phyloP scores from a whole-genome alignment of 169 alveolate species.

The Blepharisma undulans region DNA sequence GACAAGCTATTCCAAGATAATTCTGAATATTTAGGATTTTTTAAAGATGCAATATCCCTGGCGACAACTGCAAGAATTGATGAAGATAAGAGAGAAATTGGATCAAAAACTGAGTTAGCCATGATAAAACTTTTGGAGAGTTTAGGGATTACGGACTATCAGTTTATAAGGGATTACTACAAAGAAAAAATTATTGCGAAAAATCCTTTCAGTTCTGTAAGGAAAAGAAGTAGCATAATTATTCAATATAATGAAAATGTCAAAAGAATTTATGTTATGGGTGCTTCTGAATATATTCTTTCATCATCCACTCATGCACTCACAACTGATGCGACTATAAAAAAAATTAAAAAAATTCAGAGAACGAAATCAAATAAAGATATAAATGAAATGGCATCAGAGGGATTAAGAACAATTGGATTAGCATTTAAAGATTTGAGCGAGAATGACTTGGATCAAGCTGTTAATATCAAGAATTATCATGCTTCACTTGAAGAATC shows the following conservation, averaged over 20 bases:
- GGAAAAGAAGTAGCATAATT: slow-evolving; percentile 66
- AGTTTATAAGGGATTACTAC: neutral
- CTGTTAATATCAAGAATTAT: slow-evolving; percentile 54
- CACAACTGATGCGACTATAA: neutral
- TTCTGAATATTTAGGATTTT: neutral
- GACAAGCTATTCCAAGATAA: neutral
- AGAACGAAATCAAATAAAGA: slow-evolving; percentile 52
- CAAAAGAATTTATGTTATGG: slow-evolving; percentile 70
- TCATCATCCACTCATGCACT: slow-evolving; percentile 30
- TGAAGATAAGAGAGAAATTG: slow-evolving; percentile 45
- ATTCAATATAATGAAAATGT: slow-evolving; percentile 17
- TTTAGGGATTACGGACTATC: slow-evolving; percentile 44
- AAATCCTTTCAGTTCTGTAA: slow-evolving; percentile 69
- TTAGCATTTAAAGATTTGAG: slow-evolving; percentile 84
- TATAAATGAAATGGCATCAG: slow-evolving; percentile 72
- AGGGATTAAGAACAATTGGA: slow-evolving; percentile 85
- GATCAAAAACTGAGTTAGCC: slow-evolving; percentile 86
- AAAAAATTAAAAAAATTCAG: slow-evolving; percentile 22
- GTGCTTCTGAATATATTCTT: slow-evolving; percentile 83
- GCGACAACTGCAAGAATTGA: neutral
- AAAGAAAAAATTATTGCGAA: slow-evolving; percentile 36
- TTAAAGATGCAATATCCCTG: slow-evolving; percentile 33
- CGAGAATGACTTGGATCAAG: slow-evolving; percentile 42
- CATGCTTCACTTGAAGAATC: slow-evolving; percentile 46
- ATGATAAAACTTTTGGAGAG: slow-evolving; percentile 68